These are phyloP conservation scores for Ormosia emarginata DNA, from an alignment of 306 rosid genomes.

Conservation along the genomic window DNA sequence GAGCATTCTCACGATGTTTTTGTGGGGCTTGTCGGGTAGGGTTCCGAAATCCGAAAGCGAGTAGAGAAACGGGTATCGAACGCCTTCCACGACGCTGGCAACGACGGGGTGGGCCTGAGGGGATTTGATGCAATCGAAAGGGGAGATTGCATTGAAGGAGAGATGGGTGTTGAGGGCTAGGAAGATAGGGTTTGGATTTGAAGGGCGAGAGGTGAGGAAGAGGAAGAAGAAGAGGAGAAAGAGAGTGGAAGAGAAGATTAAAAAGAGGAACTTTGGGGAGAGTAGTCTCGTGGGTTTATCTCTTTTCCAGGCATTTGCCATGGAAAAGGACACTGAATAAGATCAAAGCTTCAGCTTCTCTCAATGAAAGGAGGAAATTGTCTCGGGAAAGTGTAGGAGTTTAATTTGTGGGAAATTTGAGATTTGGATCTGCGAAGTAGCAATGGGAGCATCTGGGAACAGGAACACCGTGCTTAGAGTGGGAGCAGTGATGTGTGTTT, in stretches of 20 bases:
- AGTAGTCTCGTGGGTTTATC: constrained; percentile 51
- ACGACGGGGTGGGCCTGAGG: constrained; percentile 79
- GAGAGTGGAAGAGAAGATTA: constrained; percentile 37
- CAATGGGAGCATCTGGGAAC: too few species aligned
- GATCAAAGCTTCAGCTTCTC: not conserved
- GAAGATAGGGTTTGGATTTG: constrained; percentile 19
- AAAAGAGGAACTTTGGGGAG: constrained; percentile 46
- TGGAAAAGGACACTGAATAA: constrained; percentile 20
- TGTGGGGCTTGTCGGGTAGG: constrained; percentile 91
- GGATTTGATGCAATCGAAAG: constrained; percentile 69
- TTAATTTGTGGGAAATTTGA: not conserved
- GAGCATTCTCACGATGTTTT: constrained; percentile 70
- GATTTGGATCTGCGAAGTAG: constrained; percentile 19
- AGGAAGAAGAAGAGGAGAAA: constrained; percentile 48
- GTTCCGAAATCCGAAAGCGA: constrained; percentile 86
- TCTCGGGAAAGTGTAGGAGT: not conserved
- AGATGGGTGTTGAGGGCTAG: constrained; percentile 21
- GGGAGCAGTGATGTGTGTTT: too few species aligned
- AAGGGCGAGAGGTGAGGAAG: constrained; percentile 31
- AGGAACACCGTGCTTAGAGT: too few species aligned
- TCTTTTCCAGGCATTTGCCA: constrained; percentile 96
- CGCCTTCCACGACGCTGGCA: constrained; percentile 84
- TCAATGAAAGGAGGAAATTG: not conserved
- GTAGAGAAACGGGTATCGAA: constrained; percentile 69
- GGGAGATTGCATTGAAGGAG: constrained; percentile 43